Base-by-base conservation (phyloP, 2,329 filamentous ascomycete species). In the Peltaster fructicola region DNA sequence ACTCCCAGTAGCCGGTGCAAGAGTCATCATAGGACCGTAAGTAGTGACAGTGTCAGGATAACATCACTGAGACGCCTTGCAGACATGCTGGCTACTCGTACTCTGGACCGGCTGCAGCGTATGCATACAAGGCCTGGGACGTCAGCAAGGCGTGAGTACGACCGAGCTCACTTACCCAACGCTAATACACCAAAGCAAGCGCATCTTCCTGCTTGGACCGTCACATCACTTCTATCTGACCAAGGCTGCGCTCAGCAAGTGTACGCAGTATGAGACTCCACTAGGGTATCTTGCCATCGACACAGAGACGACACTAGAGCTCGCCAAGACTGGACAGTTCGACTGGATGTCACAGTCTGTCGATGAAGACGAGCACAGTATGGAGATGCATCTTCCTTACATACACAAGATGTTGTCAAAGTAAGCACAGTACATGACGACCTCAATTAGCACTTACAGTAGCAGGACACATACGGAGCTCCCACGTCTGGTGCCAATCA, bases 331-430 rank as follows among this genome's bases (percentile, higher is more conserved):
- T 4, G 57, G 56, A n/a, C 54, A 59, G 27, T 76, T 77, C 45
- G 53, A 63, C 10, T 56, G 62, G 25, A 88, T 93, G 59, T 68
- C 65, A 2, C 52, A 50, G 10, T 42, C 56, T 4, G 59, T 70
- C 5, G 88, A 98, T 43, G 67, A 81, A 33, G 64, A 67, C 4
- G 88, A 98, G 52, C 88, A 98, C 52, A 92, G 80, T 25, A 65
- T 95, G 2, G 88, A 98, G 57, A 91, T 98, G 76, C 88, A 98
- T 40, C 62, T 95, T 6, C 85, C 88, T 0, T 93, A 90, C 44
- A 75, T 95, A 34, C 84, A 82, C 59, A 82, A 84, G 45, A 69
- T 78, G 26, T 61, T 73, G 5, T 63, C 63, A 30, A 53, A 57
- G 47, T 65, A 25, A 32, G 29, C 24, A 14, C 7, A 17, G 7